Evolutionary conservation across 2,329 filamentous ascomycete genomes (phyloP).

Genomic region (Harringtonia lauricola): DNA sequence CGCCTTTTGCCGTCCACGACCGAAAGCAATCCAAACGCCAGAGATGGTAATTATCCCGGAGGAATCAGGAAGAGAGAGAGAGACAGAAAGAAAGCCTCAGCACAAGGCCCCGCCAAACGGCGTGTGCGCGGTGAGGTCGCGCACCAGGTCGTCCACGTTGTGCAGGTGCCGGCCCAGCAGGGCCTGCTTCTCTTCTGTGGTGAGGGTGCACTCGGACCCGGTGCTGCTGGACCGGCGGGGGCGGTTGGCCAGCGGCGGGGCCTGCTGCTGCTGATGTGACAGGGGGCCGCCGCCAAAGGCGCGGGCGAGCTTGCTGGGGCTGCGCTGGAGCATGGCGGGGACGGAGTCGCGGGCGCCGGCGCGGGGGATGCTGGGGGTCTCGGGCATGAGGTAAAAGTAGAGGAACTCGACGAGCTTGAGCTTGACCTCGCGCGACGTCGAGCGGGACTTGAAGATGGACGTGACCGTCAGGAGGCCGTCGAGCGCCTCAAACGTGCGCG

Average conservation of each 20-base stretch:
- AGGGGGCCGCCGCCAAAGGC: slow-evolving; percentile 36
- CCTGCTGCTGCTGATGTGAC: no score
- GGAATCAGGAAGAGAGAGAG: not conserved
- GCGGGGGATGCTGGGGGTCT: slow-evolving; percentile 51
- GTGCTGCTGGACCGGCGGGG: slow-evolving; percentile 4
- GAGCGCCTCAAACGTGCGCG: slow-evolving; percentile 80
- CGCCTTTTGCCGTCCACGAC: no score
- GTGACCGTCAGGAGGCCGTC: slow-evolving; percentile 89
- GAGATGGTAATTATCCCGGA: no score
- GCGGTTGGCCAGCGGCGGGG: slow-evolving; percentile 17
- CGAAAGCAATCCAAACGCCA: not conserved
- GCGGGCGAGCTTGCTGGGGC: slow-evolving; percentile 55
- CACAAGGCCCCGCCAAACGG: slow-evolving; percentile 56
- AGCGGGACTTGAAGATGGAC: slow-evolving; percentile 81
- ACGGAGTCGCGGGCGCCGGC: slow-evolving; percentile 25
- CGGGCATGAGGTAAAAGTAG: slow-evolving; percentile 98
- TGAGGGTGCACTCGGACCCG: slow-evolving; percentile 37
- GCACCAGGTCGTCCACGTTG: slow-evolving; percentile 76
- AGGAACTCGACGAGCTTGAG: slow-evolving; percentile 94
- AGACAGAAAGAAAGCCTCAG: slow-evolving; percentile 14
- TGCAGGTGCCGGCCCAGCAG: slow-evolving; percentile 67
- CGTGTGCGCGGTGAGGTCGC: slow-evolving; percentile 69
- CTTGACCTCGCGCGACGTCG: slow-evolving; percentile 80
- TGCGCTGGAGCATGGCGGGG: slow-evolving; percentile 48
- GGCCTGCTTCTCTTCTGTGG: slow-evolving; percentile 71